Base-by-base conservation (phyloP, 306 rosid species). In the Quercus robur region DNA sequence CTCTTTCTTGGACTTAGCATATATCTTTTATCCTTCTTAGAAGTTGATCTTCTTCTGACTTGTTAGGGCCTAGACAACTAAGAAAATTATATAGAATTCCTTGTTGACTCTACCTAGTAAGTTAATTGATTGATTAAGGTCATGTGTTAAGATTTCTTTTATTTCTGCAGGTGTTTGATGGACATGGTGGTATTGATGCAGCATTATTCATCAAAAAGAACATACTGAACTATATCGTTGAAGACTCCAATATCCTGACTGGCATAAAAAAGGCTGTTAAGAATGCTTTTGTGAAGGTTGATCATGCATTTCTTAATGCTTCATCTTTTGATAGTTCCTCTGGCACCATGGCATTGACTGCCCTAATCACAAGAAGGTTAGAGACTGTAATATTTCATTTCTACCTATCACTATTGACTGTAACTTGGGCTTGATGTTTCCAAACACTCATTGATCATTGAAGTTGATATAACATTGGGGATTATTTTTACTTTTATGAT, bases 121-220 rank as follows among this genome's bases (percentile, higher is more conserved):
- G 10, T 25, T 15, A 69, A 33, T 38, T 28, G 54, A 46, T 20
- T 75, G 30, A 77, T 73, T 78, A 41, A 54, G 80, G 30, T 80
- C 75, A 51, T 81, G 33, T 35, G 57, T 3, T 78, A 49, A 62
- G 30, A 11, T n/a, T 67, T 81, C 21, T 49, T 66, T 58, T 46
- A 78, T 80, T 21, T 71, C 12, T 44, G 12, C 72, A 90, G 92
- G 91, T 90, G 55, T 90, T 90, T 80, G 91, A 90, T 78, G 94
- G 94, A 75, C 94, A 90, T 77, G 92, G 90, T 64, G 94, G 94
- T 21, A 49, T 74, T 79, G 92, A 90, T 82, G 92, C 92, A 18
- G 88, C 94, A 28, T 78, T 88, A 70, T 90, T 85, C 71, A 87
- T 75, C 13, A 85, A 62, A 85, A 86, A 78, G 73, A 88, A 88